These are phyloP conservation scores for Camellia granthamiana DNA, from an alignment of 148 eudicot genomes.

Conservation along the genomic window DNA sequence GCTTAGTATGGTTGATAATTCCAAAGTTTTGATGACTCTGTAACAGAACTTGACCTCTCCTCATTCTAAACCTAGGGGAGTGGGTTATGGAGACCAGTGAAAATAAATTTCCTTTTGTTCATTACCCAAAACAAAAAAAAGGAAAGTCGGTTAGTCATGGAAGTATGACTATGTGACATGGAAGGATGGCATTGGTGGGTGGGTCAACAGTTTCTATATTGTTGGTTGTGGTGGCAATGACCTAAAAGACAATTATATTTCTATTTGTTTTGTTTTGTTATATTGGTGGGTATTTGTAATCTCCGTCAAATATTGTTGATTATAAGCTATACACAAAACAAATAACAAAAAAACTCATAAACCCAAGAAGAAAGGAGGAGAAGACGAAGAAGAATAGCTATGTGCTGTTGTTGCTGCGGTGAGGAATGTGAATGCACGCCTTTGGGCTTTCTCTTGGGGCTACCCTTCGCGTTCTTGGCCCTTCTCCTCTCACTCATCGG, in stretches of 20 bases:
- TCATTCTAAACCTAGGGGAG: not conserved
- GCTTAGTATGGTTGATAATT: not conserved
- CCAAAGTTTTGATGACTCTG: not conserved
- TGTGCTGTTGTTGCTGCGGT: conserved; percentile 25
- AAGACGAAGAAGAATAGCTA: not conserved
- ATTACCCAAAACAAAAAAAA: not conserved
- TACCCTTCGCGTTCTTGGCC: conserved; percentile 60
- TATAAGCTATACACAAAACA: not conserved
- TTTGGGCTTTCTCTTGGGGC: conserved; percentile 52
- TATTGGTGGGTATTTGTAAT: not conserved
- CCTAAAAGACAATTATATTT: not conserved
- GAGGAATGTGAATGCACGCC: conserved; percentile 51
- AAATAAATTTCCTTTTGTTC: not conserved
- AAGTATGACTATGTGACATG: not conserved
- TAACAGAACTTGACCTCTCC: not conserved
- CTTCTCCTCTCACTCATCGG: conserved; percentile 55
- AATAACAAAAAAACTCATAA: not conserved
- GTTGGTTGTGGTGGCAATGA: not conserved
- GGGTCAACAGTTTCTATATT: not conserved
- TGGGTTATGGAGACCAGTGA: not conserved
- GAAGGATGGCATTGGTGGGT: not conserved
- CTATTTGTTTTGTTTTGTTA: not conserved
- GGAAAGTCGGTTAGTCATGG: not conserved
- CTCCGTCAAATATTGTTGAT: not conserved
- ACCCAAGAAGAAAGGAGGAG: not conserved